phyloP scores from a whole-genome alignment of 495 filamentous ascomycete species.

The Neurospora tetrasperma region DNA sequence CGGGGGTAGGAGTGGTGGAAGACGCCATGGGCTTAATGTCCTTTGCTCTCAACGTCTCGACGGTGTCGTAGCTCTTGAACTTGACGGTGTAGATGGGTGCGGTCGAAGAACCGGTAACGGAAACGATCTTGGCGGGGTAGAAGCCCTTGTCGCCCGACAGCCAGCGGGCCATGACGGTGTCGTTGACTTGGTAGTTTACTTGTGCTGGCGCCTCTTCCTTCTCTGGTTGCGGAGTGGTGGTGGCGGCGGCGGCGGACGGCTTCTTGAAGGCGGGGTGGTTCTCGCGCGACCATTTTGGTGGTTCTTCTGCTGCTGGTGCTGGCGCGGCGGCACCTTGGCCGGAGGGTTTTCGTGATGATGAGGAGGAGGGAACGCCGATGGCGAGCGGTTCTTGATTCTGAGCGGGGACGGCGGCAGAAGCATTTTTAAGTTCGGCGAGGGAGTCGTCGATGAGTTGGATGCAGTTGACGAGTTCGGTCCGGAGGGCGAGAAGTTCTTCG shows the following conservation, averaged over 20 bases:
- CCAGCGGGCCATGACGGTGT: constrained; percentile 84
- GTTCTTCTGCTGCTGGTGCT: constrained; percentile 37
- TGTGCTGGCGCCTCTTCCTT: constrained; percentile 38
- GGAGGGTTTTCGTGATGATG: constrained; percentile 13
- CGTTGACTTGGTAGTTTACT: constrained; percentile 65
- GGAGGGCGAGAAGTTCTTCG: constrained; percentile 66
- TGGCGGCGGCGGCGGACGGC: constrained; percentile 30
- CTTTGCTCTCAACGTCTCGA: constrained; percentile 73
- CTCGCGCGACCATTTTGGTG: constrained; percentile 53
- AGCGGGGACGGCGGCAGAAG: constrained; percentile 33
- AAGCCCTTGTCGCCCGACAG: constrained; percentile 77
- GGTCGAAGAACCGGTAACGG: constrained; percentile 79
- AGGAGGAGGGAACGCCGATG: not conserved
- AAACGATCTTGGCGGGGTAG: constrained; percentile 88
- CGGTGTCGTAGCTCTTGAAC: constrained; percentile 81
- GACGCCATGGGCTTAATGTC: constrained; percentile 69
- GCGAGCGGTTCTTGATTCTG: constrained; percentile 27
- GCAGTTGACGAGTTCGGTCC: constrained; percentile 74
- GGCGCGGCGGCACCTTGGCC: constrained; percentile 28
- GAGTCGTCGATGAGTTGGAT: constrained; percentile 67
- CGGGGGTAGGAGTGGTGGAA: constrained; percentile 54
- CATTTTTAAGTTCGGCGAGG: constrained; percentile 64
- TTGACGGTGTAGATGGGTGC: constrained; percentile 87
- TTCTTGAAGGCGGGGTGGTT: constrained; percentile 60
- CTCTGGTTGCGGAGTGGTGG: constrained; percentile 27